These are phyloP conservation scores for Phytophthora ramorum DNA, from an alignment of 352 stramenopile genomes.

Conservation along the genomic window DNA sequence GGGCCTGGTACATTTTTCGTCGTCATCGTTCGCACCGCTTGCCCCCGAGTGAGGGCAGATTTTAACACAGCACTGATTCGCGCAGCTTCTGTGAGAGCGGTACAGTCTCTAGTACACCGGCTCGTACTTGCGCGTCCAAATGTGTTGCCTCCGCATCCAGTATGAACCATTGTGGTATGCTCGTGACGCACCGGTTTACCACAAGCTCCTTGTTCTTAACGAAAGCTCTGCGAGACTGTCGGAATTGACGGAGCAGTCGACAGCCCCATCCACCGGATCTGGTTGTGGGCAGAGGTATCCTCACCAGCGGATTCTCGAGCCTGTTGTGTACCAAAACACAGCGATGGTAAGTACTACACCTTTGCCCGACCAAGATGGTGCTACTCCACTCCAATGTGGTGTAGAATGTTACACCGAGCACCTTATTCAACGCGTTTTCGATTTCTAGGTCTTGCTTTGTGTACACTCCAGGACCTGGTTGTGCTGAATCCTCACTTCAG, in stretches of 20 bases:
- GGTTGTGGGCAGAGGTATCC: slow-evolving; percentile 45
- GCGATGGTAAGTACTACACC: not conserved
- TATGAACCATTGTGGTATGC: slow-evolving; percentile 55
- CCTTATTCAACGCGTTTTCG: slow-evolving; percentile 38
- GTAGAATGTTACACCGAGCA: not conserved
- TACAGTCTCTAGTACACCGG: slow-evolving; percentile 43
- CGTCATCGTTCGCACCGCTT: slow-evolving; percentile 31
- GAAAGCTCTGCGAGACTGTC: slow-evolving; percentile 75
- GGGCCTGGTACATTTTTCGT: slow-evolving; percentile 66
- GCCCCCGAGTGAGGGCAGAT: slow-evolving; percentile 63
- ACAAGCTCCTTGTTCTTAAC: slow-evolving; percentile 76
- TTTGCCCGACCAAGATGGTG: no score
- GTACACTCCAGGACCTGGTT: slow-evolving; percentile 68
- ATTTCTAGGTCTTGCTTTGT: slow-evolving; percentile 56
- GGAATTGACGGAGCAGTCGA: slow-evolving; percentile 80
- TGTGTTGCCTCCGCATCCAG: slow-evolving; percentile 62
- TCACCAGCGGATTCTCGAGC: slow-evolving; percentile 34
- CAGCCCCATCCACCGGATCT: slow-evolving; percentile 72
- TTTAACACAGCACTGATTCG: slow-evolving; percentile 81
- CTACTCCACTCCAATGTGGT: no score
- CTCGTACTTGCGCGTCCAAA: slow-evolving; percentile 76
- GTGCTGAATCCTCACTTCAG: slow-evolving; percentile 42
- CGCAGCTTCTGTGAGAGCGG: slow-evolving; percentile 44
- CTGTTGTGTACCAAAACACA: slow-evolving; percentile 25
- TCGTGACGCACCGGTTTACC: slow-evolving; percentile 77